These are phyloP conservation scores for Penicillium palitans DNA, from an alignment of 2,329 filamentous ascomycete species.

Conservation along the genomic window DNA sequence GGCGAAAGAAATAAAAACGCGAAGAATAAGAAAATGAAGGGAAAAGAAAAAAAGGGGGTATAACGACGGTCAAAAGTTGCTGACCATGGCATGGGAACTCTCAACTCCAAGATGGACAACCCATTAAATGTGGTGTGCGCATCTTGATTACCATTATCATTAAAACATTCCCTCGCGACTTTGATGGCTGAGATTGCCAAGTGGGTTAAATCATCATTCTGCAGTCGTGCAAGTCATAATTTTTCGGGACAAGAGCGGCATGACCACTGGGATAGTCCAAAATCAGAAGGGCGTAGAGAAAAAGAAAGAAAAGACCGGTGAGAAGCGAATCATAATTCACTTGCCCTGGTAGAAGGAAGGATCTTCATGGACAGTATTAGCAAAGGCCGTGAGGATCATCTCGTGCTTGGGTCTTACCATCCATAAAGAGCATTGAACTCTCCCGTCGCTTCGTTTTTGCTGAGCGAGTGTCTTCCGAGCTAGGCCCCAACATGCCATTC, in stretches of 20 bases:
- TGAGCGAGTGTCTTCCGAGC: constrained; percentile 35
- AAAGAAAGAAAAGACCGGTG: not conserved
- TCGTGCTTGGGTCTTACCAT: constrained; percentile 14
- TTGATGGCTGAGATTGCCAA: constrained; percentile 20
- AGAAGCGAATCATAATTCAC: constrained; percentile 5
- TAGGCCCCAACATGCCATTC: constrained; percentile 45
- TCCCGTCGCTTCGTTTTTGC: constrained; percentile 50
- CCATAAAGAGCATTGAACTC: constrained; percentile 51
- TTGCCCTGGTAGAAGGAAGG: constrained; percentile 19
- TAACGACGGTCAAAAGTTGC: constrained; percentile 16
- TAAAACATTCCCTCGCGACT: constrained; percentile 31
- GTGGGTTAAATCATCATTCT: constrained; percentile 32
- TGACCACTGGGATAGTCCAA: constrained; percentile 12
- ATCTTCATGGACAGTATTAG: constrained; percentile 2
- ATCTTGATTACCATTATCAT: constrained; percentile 39
- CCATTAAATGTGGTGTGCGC: constrained; percentile 11
- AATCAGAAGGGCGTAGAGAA: constrained; percentile 1
- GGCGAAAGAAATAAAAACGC: not conserved
- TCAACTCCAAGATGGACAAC: constrained; percentile 14
- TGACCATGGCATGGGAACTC: constrained; percentile 12
- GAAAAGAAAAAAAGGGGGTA: constrained; percentile 16
- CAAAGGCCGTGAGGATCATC: not conserved
- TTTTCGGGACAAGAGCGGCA: constrained; percentile 20
- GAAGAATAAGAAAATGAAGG: constrained; percentile 11
- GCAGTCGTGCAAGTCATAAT: constrained; percentile 32